These are phyloP conservation scores for Furcasterigmium furcatum DNA, from an alignment of 2,329 filamentous ascomycete species.

Conservation along the genomic window DNA sequence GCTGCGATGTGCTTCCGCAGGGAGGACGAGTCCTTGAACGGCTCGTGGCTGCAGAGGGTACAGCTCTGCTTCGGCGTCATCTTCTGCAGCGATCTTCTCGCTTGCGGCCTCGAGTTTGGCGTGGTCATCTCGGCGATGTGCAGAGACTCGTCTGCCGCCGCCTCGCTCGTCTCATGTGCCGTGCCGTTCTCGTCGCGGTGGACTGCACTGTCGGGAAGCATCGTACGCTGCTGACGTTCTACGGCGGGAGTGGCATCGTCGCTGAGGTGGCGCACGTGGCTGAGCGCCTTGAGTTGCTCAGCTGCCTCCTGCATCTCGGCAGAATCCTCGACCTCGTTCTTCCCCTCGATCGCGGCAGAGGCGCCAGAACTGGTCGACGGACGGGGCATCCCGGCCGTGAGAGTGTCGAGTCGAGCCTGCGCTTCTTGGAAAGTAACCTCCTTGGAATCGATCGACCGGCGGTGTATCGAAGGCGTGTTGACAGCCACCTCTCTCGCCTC, in stretches of 20 bases:
- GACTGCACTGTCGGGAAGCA: constrained; percentile 32
- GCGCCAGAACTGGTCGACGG: constrained; percentile 9
- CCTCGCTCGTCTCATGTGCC: constrained; percentile 35
- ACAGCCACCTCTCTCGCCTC: constrained; percentile 47
- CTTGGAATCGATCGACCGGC: constrained; percentile 9
- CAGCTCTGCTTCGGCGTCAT: constrained; percentile 53
- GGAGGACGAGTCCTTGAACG: constrained; percentile 65
- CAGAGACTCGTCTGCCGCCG: constrained; percentile 33
- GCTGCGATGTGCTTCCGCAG: constrained; percentile 65
- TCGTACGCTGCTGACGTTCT: constrained; percentile 29
- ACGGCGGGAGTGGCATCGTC: constrained; percentile 22
- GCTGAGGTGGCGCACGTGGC: constrained; percentile 50
- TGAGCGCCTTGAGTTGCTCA: constrained; percentile 63
- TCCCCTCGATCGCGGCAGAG: constrained; percentile 22
- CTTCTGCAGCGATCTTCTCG: constrained; percentile 44
- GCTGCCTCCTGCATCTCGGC: constrained; percentile 68
- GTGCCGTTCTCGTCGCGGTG: constrained; percentile 37
- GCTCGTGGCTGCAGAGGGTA: constrained; percentile 58
- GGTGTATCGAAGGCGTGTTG: constrained; percentile 25
- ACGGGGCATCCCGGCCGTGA: not conserved
- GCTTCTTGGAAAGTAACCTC: constrained; percentile 9
- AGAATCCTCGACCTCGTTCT: constrained; percentile 57
- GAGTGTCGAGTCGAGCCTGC: constrained; percentile 5
- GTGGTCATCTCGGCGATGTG: constrained; percentile 28
- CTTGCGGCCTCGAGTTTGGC: constrained; percentile 30